Base-by-base conservation (phyloP, 1,284 basidiomycete genomes). In the Pulveroboletus sp. region DNA sequence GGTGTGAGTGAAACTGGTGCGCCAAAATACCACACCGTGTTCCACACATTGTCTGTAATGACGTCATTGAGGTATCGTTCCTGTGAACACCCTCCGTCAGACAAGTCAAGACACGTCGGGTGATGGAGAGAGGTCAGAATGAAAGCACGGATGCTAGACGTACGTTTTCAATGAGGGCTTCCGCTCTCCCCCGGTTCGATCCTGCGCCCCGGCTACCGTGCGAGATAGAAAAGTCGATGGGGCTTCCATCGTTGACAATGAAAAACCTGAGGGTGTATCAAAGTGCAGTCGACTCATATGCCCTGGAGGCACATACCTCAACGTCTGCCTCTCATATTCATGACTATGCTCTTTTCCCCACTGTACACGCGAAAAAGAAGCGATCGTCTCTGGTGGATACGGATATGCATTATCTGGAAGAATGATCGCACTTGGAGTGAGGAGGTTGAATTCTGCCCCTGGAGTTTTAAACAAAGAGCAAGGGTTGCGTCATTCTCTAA, bases 361-460 rank as follows among this genome's bases (percentile, higher is more conserved):
- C 17, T 47, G 33, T 17, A 47, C 45, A n/a, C 45, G 31, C 8
- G 33, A 35, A n/a, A 25, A 33, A 14, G 45, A 47, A n/a, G 45
- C 45, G 24, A 47, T 5, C 5, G 31, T 47, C 10, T 18, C 7
- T 3, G 24, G n/a, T 12, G 45, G 45, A 25, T 35, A 47, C 18
- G 45, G 45, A 35, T 35, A 25, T 18, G 45, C 24, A n/a, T 25
- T 17, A 47, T 47, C 46, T 6, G 17, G 10, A 25, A 47, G 17
- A n/a, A 47, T 36, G 5, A 25, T 14, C 17, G 45, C 45, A 35
- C 24, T 47, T 12, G 31, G 24, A 2, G 45, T 35, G 33, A 47
- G 45, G 24, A 47, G 45, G 33, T 47, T 47, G 15, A 47, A 47
- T n/a, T 47, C 45, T 15, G 45, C 45, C 45, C 45, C 45, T 47